phyloP scores from a whole-genome alignment of 345 rosid genomes.

The Jatropha curcas region DNA sequence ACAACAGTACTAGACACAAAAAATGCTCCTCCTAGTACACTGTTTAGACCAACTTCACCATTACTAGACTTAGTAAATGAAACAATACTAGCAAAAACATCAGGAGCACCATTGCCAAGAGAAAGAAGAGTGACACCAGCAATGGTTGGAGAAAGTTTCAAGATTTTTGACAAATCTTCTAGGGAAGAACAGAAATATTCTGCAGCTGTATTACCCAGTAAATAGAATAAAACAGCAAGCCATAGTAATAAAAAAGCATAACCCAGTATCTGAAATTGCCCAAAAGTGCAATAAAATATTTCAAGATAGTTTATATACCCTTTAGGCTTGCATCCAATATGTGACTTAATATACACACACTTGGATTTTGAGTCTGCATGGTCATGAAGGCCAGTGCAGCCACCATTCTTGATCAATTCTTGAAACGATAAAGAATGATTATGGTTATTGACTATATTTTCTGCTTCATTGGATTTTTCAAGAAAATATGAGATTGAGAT shows the following conservation, averaged over 20 bases:
- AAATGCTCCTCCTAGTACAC: conserved; percentile 79
- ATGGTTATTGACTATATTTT: background rate
- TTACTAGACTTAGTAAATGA: conserved; percentile 65
- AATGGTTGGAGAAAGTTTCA: conserved; percentile 76
- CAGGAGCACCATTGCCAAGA: conserved; percentile 90
- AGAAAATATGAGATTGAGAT: conserved; percentile 24
- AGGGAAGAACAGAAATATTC: conserved; percentile 77
- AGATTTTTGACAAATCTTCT: conserved; percentile 66
- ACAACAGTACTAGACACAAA: conserved; percentile 78
- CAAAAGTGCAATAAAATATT: conserved; percentile 71
- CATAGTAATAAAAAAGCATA: conserved; percentile 53
- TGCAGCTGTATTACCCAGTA: conserved; percentile 82
- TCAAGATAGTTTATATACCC: conserved; percentile 84
- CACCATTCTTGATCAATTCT: conserved; percentile 12
- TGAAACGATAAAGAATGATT: conserved; percentile 14
- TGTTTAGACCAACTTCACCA: conserved; percentile 79
- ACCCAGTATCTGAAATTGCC: conserved; percentile 48
- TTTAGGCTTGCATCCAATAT: conserved; percentile 57
- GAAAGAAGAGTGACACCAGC: conserved; percentile 88
- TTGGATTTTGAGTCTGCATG: conserved; percentile 44
- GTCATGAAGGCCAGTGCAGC: conserved; percentile 46
- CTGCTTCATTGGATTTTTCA: conserved; percentile 13
- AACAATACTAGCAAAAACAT: conserved; percentile 77
- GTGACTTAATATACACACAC: conserved; percentile 63
- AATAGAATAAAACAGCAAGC: conserved; percentile 72